Evolutionary conservation across 75 land plant species (phyloP).

Genomic region (Pinus albicaulis): DNA sequence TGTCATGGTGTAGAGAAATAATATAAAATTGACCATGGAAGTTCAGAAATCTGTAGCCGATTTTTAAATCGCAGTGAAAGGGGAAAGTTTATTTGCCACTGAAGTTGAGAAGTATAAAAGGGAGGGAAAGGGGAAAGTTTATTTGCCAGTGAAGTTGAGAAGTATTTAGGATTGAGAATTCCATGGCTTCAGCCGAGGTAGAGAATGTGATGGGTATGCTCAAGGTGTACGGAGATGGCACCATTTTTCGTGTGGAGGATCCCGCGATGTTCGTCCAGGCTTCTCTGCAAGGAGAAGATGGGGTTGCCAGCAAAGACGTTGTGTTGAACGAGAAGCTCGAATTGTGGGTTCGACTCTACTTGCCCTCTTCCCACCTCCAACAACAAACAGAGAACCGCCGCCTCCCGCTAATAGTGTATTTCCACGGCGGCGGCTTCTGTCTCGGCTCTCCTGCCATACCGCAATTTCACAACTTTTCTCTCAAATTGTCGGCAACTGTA

Average conservation of each 20-base stretch:
- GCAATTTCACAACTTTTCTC: conserved; percentile 13
- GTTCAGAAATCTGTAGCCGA: too few species aligned
- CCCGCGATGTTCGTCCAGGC: background rate
- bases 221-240: background rate
- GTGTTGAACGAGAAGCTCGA: conserved; percentile 14
- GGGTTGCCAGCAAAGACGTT: conserved; percentile 18
- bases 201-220: background rate
- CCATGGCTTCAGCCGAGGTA: background rate
- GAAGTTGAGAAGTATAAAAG: too few species aligned
- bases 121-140: too few species aligned
- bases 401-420: conserved; percentile 34
- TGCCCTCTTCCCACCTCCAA: background rate
- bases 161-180: too few species aligned
- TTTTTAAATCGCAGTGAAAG: too few species aligned
- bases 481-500: conserved; percentile 13
- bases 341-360: conserved; percentile 22
- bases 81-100: too few species aligned
- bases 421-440: background rate
- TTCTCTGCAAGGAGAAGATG: background rate
- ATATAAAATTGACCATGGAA: too few species aligned
- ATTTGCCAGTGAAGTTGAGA: too few species aligned
- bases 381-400: background rate
- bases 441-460: conserved; percentile 10
- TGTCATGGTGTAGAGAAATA: too few species aligned
- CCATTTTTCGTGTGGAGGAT: background rate